Percentiles rank a stretch among this genome's conserved stretches.
phyloP scores from a whole-genome alignment of 2,329 filamentous ascomycete species.

The Neodidymelliopsis sp. region DNA sequence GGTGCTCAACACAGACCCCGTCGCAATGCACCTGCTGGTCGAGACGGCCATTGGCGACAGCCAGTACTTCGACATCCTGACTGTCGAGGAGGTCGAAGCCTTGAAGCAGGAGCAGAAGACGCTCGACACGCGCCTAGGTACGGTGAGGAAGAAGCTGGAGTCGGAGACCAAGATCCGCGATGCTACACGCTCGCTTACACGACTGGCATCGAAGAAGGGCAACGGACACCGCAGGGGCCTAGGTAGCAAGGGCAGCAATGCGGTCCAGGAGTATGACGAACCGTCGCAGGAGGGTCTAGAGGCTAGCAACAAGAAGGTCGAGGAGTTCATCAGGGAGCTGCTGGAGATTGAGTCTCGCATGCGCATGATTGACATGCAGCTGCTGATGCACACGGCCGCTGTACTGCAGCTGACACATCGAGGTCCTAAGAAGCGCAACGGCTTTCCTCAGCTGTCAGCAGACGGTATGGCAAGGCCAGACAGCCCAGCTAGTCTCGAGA shows the following conservation, averaged over 20 bases:
- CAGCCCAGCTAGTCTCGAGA: conserved; percentile 79
- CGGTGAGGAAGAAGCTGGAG: conserved; percentile 80
- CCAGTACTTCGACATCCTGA: conserved; percentile 81
- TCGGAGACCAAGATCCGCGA: conserved; percentile 95
- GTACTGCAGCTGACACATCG: conserved; percentile 91
- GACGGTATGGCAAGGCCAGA: conserved; percentile 62
- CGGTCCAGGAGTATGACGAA: conserved; percentile 42
- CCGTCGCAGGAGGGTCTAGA: conserved; percentile 76
- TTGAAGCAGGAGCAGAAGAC: conserved; percentile 85
- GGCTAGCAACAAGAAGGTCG: conserved; percentile 79
- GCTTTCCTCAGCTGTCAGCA: conserved; percentile 50
- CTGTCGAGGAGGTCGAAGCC: conserved; percentile 88
- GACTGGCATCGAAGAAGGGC: conserved; percentile 72
- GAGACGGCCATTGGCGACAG: conserved; percentile 94
- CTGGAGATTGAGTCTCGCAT: conserved; percentile 78
- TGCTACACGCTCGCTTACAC: conserved; percentile 85
- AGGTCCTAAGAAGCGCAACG: conserved; percentile 67
- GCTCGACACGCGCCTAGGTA: conserved; percentile 78
- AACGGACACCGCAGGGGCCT: conserved; percentile 59
- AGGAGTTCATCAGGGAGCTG: conserved; percentile 82
- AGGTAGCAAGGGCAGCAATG: conserved; percentile 56
- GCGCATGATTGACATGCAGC: conserved; percentile 75
- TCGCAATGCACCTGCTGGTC: conserved; percentile 89
- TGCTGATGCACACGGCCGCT: conserved; percentile 90
- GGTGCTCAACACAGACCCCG: conserved; percentile 58